Evolutionary conservation across 257 asterid genomes (phyloP).

Genomic region (Euphrasia confusa): DNA sequence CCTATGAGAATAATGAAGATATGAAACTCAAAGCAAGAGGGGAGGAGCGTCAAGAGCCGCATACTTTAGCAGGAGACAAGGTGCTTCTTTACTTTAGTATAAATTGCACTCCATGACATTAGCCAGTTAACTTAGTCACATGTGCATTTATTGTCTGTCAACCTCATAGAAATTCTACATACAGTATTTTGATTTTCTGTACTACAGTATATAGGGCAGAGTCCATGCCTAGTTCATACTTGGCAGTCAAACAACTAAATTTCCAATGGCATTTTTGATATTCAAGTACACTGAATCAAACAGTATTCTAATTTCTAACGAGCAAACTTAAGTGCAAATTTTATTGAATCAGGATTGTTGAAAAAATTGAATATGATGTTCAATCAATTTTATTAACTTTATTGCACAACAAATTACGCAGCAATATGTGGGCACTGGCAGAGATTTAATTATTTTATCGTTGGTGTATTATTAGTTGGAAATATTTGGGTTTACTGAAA

Average conservation of each 20-base stretch:
- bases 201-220: background rate
- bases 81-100: slow-evolving; percentile 33
- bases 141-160: slow-evolving; percentile 18
- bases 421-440: background rate
- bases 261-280: background rate
- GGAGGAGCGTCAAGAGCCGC: slow-evolving; percentile 46
- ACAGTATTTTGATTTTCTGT: background rate
- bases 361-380: background rate
- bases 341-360: background rate
- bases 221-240: slow-evolving; percentile 11
- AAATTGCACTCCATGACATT: slow-evolving; percentile 23
- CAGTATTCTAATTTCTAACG: background rate
- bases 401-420: slow-evolving; percentile 1
- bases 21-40: slow-evolving; percentile 57
- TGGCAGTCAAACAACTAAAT: background rate
- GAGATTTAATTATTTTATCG: background rate
- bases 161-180: slow-evolving; percentile 14
- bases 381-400: background rate
- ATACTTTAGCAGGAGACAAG: slow-evolving; percentile 59
- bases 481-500: slow-evolving; percentile 8
- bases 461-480: background rate
- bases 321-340: background rate
- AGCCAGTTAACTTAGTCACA: slow-evolving; percentile 19
- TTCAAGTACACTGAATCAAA: slow-evolving; percentile 8
- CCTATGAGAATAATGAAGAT: slow-evolving; percentile 68